These are phyloP conservation scores for Schizonepeta tenuifolia DNA, from an alignment of 257 asterid species.

Conservation along the genomic window DNA sequence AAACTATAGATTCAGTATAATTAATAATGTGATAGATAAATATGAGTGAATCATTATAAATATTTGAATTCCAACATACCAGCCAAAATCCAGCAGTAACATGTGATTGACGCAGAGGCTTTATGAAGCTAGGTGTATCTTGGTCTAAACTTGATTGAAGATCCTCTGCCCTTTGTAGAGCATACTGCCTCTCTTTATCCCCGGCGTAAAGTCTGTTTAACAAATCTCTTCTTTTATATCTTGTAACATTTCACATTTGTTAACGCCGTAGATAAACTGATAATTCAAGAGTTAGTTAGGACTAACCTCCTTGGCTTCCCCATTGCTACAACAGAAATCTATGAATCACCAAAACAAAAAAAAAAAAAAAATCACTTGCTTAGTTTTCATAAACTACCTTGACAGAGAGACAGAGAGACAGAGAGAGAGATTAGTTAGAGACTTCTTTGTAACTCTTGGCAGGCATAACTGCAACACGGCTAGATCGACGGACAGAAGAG, in stretches of 20 bases:
- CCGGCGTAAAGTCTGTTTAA: constrained; percentile 66
- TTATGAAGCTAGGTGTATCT: constrained; percentile 57
- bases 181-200: constrained; percentile 54
- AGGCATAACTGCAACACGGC: constrained; percentile 65
- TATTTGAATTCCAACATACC: constrained; percentile 38
- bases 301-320: constrained; percentile 64
- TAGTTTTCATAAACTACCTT: background rate
- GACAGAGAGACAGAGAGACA: background rate
- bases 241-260: background rate
- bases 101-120: constrained; percentile 72
- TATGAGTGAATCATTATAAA: background rate
- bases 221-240: constrained; percentile 55
- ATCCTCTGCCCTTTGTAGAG: constrained; percentile 54
- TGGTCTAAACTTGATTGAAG: constrained; percentile 50
- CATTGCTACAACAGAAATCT: constrained; percentile 59
- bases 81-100: constrained; percentile 78
- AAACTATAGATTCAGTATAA: too few species aligned
- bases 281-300: background rate
- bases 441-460: constrained; percentile 69
- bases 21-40: background rate
- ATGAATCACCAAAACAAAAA: constrained; percentile 34
- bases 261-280: background rate
- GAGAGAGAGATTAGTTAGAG: constrained; percentile 8
- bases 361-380: background rate
- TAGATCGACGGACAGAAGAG: constrained; percentile 58